These are phyloP conservation scores for Colletotrichum noveboracense DNA, from an alignment of 2,329 filamentous ascomycete genomes.

Conservation along the genomic window DNA sequence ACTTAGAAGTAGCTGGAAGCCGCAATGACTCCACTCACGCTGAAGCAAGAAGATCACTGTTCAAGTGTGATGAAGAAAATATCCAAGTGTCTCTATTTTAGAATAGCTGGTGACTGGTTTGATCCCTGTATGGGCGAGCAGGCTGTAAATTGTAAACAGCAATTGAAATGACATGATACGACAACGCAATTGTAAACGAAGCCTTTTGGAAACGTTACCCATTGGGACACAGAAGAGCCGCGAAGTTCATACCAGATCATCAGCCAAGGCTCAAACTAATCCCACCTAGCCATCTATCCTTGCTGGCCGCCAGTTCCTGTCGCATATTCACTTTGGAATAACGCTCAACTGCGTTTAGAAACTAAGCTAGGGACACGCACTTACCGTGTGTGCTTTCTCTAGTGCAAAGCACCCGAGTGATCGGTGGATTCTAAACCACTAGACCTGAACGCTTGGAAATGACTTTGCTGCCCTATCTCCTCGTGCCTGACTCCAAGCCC, in stretches of 20 bases:
- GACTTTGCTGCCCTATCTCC: neutral
- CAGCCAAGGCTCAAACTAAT: accelerated
- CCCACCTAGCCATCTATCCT: accelerated
- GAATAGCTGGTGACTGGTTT: too few relatives aligned
- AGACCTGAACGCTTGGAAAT: too few relatives aligned
- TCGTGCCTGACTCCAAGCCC: neutral
- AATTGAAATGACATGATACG: accelerated
- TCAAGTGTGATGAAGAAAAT: accelerated
- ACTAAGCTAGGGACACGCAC: accelerated
- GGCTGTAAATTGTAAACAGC: accelerated
- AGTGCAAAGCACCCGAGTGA: neutral
- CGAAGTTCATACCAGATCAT: neutral
- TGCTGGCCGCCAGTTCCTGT: accelerated
- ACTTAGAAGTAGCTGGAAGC: accelerated
- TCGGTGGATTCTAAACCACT: too few relatives aligned
- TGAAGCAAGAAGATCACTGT: neutral
- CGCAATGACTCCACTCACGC: neutral
- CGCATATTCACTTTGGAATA: neutral
- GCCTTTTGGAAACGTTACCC: neutral
- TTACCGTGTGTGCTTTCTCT: neutral
- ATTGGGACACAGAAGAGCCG: neutral
- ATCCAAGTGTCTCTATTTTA: too few relatives aligned
- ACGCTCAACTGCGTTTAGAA: neutral
- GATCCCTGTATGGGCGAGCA: neutral
- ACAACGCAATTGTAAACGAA: neutral